Evolutionary conservation across 345 rosid genomes (phyloP).

Genomic region (Camelina neglecta): DNA sequence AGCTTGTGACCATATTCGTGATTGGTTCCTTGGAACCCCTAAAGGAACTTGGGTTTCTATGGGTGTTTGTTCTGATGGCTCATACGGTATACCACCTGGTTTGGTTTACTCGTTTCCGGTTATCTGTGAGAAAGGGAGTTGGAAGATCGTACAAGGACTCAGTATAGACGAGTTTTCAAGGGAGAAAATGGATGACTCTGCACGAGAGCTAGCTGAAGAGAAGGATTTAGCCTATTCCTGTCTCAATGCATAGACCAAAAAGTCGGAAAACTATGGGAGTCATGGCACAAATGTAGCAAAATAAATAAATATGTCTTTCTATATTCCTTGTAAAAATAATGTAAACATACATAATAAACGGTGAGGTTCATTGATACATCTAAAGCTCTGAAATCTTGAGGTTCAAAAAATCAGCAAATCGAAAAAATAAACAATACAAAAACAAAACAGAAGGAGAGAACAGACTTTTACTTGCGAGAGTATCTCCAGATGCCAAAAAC

Average conservation of each 20-base stretch:
- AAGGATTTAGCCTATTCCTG: conserved; percentile 66
- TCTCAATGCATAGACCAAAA: conserved; percentile 44
- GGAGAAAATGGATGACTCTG: conserved; percentile 77
- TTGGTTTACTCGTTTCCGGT: conserved; percentile 85
- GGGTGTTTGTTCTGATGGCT: conserved; percentile 96
- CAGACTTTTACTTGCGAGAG: conserved; percentile 50
- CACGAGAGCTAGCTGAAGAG: conserved; percentile 77
- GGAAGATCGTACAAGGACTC: conserved; percentile 79
- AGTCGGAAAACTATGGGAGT: background rate
- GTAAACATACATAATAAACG: conserved; percentile 34
- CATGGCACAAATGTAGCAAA: conserved; percentile 29
- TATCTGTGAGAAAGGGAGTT: conserved; percentile 70
- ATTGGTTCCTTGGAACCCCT: conserved; percentile 88
- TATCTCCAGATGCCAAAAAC: conserved; percentile 68
- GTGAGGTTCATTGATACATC: conserved; percentile 32
- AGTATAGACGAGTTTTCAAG: conserved; percentile 71
- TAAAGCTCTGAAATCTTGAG: background rate
- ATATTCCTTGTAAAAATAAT: conserved; percentile 16
- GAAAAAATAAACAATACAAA: background rate
- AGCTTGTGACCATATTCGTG: conserved; percentile 84
- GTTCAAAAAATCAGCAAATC: background rate
- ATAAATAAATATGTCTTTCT: conserved; percentile 31
- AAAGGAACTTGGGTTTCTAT: conserved; percentile 89
- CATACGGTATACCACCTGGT: conserved; percentile 73
- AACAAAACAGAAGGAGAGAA: conserved; percentile 5